Evolutionary conservation across 371 early-diverging fungal species (phyloP).

Genomic region (Mucor sp.): DNA sequence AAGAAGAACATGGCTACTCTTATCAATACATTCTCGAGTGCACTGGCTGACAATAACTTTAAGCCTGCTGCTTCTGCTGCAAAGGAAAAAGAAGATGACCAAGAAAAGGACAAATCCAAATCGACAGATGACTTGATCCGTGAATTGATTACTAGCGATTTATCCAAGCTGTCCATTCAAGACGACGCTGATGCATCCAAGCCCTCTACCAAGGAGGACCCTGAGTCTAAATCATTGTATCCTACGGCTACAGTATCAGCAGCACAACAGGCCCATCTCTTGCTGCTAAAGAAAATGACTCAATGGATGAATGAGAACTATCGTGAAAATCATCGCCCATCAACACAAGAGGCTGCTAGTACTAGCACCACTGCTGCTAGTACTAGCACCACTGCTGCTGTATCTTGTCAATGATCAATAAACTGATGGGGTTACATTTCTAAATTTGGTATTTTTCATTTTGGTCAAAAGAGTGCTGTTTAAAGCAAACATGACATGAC

Average conservation of each 20-base stretch:
- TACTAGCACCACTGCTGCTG: background rate
- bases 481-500: background rate
- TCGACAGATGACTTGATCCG: slow-evolving; percentile 4
- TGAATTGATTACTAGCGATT: slow-evolving; percentile 18
- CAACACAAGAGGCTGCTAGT: background rate
- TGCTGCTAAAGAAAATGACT: slow-evolving; percentile 17
- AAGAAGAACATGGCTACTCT: slow-evolving; percentile 42
- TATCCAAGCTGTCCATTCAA: slow-evolving; percentile 18
- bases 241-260: background rate
- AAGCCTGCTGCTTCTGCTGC: background rate
- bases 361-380: background rate
- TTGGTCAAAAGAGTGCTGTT: background rate
- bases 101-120: background rate
- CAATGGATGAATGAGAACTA: slow-evolving; percentile 26
- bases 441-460: slow-evolving; percentile 6
- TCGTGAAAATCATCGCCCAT: background rate
- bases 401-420: slow-evolving; percentile 11
- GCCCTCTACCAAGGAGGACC: background rate
- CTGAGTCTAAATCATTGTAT: slow-evolving; percentile 13
- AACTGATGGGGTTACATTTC: background rate
- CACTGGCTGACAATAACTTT: background rate
- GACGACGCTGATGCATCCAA: background rate
- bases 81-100: background rate
- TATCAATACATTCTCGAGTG: slow-evolving; percentile 32
- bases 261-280: background rate